Evolutionary conservation across 768 basidiomycete species (phyloP), one percentile per base, ranked within the genome.

Genomic region (Fistulinella prunicolor): DNA sequence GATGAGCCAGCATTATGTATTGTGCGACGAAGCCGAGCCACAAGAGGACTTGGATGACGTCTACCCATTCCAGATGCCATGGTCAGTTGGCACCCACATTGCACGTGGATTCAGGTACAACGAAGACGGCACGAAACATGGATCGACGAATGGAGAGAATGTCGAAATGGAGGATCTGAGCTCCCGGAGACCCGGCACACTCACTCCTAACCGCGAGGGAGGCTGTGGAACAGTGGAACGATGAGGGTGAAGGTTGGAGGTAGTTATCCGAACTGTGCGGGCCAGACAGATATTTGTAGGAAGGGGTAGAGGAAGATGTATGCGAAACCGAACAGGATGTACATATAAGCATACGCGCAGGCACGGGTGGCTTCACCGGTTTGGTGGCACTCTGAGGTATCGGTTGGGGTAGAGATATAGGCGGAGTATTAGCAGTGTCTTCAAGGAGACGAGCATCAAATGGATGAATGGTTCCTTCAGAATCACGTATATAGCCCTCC

Each of bases 1-100:
- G 13, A 88, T 72, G 38, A 89, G 74, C 86, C 86, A 89, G 44
- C 86, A 76, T 65, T 84, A 79, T 0, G 86, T n/a, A n/a, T n/a
- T n/a, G 86, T 38, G 77, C 82, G 39, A 86, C 47, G 56, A 89
- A 89, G 3, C 86, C 86, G 0, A 83, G 47, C 82, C 83, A 88
- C 67, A 89, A 89, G n/a, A 86, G 69, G 62, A 83, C 76, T 57
- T 77, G 75, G 3, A 78, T 71, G 36, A 12, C 19, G 17, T 19
- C 66, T 61, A 52, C n/a, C 36, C 26, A 28, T 28, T 28, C n/a
- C n/a, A n/a, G n/a, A n/a, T n/a, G n/a, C n/a, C n/a, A n/a, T n/a
- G n/a, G n/a, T n/a, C n/a, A n/a, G n/a, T n/a, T 47, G 10, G 47
- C 14, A 16, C 55, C 47, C 26, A 47, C 50, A 10, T 52, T 48